Percentiles rank a stretch among this genome's conserved stretches.
These are phyloP conservation scores for Endocladia muricata DNA, from an alignment of 31 red algal genomes.

Conservation along the genomic window DNA sequence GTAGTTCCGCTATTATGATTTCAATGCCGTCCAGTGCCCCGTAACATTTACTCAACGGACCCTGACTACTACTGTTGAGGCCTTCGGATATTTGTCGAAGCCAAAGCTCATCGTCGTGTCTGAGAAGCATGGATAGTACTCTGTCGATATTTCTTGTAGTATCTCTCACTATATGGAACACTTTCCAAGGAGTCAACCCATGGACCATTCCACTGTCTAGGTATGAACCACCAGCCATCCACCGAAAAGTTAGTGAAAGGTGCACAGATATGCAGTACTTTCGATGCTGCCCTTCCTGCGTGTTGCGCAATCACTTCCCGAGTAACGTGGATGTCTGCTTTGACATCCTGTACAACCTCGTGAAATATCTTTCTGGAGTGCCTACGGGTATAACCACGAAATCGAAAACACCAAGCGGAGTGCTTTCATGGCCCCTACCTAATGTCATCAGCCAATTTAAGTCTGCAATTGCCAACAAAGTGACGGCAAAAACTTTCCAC, in stretches of 20 bases:
- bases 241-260: background rate
- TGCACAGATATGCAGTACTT: background rate
- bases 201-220: slow-evolving; percentile 1
- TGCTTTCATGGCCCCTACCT: too few species aligned
- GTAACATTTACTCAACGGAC: slow-evolving; percentile 12
- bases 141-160: background rate
- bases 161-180: background rate
- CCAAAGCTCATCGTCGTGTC: background rate
- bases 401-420: too few species aligned
- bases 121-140: background rate
- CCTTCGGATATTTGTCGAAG: background rate
- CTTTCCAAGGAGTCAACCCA: background rate
- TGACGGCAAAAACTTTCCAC: too few species aligned
- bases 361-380: background rate
- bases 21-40: slow-evolving; percentile 39
- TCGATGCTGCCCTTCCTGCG: background rate
- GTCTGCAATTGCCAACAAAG: too few species aligned
- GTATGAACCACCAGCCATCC: background rate
- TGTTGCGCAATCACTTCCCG: background rate
- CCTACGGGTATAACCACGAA: too few species aligned
- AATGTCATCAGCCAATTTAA: too few species aligned
- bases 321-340: background rate
- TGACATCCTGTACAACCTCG: background rate
- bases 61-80: slow-evolving; percentile 5
- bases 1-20: slow-evolving; percentile 40